Conservation (phyloP, 2,329 filamentous ascomycete genomes). For the Beauveria sp. region DNA sequence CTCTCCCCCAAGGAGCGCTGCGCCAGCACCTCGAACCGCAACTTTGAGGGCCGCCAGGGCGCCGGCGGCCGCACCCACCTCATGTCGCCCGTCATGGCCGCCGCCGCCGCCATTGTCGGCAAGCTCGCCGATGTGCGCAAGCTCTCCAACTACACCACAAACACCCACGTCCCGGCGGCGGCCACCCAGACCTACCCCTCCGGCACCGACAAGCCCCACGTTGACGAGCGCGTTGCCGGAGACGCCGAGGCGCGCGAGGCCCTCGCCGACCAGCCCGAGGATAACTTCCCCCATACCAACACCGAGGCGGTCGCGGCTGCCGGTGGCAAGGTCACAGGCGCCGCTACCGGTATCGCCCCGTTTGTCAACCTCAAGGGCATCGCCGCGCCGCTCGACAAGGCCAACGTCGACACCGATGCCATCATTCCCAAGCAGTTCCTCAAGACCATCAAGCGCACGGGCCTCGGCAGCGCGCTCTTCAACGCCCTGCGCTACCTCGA, state of each 20-base stretch:
- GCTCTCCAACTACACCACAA: slow-evolving; percentile 54
- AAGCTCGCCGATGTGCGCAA: slow-evolving; percentile 89
- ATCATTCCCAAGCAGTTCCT: slow-evolving; percentile 99
- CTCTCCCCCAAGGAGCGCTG: slow-evolving; percentile 86
- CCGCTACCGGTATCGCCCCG: slow-evolving; percentile 63
- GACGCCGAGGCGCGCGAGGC: slow-evolving; percentile 46
- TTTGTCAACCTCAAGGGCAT: slow-evolving; percentile 81
- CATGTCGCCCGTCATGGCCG: slow-evolving; percentile 96
- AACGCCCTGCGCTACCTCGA: slow-evolving; percentile 71
- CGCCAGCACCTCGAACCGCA: slow-evolving; percentile 91
- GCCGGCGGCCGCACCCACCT: slow-evolving; percentile 86
- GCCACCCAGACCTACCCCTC: slow-evolving; percentile 36
- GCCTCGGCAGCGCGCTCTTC: slow-evolving; percentile 83
- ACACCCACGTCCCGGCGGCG: slow-evolving; percentile 45
- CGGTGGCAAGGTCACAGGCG: slow-evolving; percentile 27
- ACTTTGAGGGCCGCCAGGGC: slow-evolving; percentile 95
- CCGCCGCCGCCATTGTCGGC: slow-evolving; percentile 79
- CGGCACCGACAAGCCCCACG: slow-evolving; percentile 35
- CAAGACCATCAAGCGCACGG: slow-evolving; percentile 97
- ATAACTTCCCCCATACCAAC: slow-evolving; percentile 59
- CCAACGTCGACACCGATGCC: slow-evolving; percentile 96
- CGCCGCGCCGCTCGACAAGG: slow-evolving; percentile 76
- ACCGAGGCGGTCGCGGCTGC: slow-evolving; percentile 30
- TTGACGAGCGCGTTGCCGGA: slow-evolving; percentile 44
- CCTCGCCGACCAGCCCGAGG: slow-evolving; percentile 52